Percentiles rank a stretch among this genome's conserved stretches.
phyloP scores from a whole-genome alignment of 2,329 filamentous ascomycete species.

The Periconia sp. region DNA sequence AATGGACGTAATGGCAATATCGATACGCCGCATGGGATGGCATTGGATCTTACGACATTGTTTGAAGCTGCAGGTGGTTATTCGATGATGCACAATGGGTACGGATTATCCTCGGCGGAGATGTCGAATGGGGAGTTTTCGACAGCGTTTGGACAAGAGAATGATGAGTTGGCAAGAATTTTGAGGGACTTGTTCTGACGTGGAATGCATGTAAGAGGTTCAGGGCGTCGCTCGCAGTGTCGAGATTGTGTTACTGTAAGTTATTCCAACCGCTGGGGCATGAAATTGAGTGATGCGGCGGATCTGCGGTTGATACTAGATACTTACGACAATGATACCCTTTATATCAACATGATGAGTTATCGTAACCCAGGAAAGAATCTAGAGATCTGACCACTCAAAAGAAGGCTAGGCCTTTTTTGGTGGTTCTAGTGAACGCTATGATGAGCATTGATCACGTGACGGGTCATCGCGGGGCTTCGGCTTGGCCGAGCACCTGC shows the following conservation, averaged over 20 bases:
- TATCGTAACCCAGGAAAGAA: no score
- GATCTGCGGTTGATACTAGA: no score
- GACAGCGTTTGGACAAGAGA: conserved; percentile 60
- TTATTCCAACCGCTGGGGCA: no score
- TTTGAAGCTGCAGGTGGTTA: conserved; percentile 68
- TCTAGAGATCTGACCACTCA: no score
- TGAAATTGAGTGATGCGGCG: no score
- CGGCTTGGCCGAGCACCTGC: conserved; percentile 7
- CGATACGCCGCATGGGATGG: conserved; percentile 64
- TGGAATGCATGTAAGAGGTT: not conserved
- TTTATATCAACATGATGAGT: no score
- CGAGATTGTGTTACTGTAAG: no score
- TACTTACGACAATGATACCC: no score
- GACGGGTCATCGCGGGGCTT: conserved; percentile 5
- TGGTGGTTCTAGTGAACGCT: no score
- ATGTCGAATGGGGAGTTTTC: conserved; percentile 45
- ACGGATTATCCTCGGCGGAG: conserved; percentile 37
- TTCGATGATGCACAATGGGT: conserved; percentile 45
- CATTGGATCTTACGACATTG: conserved; percentile 67
- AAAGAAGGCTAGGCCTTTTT: no score
- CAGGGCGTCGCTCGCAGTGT: no score
- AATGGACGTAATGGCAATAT: conserved; percentile 42
- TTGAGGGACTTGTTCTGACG: conserved; percentile 64
- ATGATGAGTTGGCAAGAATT: conserved; percentile 65
- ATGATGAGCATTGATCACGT: conserved; percentile 9